Evolutionary conservation across 1,284 basidiomycete species (phyloP).

Genomic region (Lignosus rhinocerotis): DNA sequence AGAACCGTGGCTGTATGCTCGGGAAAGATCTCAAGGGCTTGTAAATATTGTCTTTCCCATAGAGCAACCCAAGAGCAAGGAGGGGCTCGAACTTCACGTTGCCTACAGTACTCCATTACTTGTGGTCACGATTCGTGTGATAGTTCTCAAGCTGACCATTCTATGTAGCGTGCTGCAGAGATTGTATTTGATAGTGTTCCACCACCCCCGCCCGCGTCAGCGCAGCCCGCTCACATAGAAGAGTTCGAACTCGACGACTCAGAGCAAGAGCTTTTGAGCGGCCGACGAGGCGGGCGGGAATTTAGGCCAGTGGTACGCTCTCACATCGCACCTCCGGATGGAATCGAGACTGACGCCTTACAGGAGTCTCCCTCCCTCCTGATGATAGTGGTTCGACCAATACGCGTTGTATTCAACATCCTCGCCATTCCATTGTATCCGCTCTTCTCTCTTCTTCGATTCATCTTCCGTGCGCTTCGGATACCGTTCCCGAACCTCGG

Average conservation of each 20-base stretch:
- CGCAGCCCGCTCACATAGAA: constrained; percentile 30
- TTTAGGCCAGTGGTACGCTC: constrained; percentile 27
- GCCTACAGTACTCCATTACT: too few relatives aligned
- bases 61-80: too few relatives aligned
- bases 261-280: constrained; percentile 37
- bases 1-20: too few relatives aligned
- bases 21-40: too few relatives aligned
- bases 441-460: constrained; percentile 31
- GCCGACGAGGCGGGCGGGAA: constrained; percentile 21
- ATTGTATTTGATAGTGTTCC: constrained; percentile 51
- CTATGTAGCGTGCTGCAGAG: constrained; percentile 55
- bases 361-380: constrained; percentile 18
- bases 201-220: constrained; percentile 20
- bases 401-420: constrained; percentile 33
- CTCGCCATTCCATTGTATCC: constrained; percentile 36
- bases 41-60: too few relatives aligned
- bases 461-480: constrained; percentile 37
- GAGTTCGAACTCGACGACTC: constrained; percentile 58
- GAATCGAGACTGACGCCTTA: background rate
- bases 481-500: constrained; percentile 35
- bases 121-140: background rate
- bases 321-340: background rate
- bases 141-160: constrained; percentile 1
- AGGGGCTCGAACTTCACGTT: too few relatives aligned
- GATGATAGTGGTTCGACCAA: constrained; percentile 23